Conservation (phyloP, 768 basidiomycete genomes). For the Phlebiopsis flavidoalba region DNA sequence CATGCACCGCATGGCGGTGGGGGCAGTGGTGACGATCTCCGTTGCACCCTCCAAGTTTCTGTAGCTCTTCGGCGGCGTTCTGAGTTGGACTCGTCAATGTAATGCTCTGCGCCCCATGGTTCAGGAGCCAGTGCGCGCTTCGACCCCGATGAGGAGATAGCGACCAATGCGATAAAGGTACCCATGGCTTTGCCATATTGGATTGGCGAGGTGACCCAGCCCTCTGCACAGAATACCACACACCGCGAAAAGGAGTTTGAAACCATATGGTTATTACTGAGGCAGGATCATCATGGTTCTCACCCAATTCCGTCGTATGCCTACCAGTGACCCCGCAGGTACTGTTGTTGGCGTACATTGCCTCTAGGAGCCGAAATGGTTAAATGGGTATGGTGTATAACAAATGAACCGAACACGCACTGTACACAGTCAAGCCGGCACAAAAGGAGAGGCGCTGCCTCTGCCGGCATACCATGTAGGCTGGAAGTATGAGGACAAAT, state of each 20-base stretch:
- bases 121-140: constrained; percentile 30
- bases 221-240: too few relatives aligned
- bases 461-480: constrained; percentile 20
- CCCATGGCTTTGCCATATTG: constrained; percentile 33
- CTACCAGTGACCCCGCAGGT: constrained; percentile 27
- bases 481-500: constrained; percentile 20
- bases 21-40: constrained; percentile 31
- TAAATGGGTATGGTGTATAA: neutral
- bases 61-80: constrained; percentile 25
- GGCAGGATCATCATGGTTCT: too few relatives aligned
- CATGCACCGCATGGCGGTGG: constrained; percentile 16
- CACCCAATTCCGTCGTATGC: constrained; percentile 34
- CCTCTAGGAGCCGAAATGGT: neutral
- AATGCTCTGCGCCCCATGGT: constrained; percentile 34
- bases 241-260: too few relatives aligned
- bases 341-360: neutral
- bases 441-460: constrained; percentile 28
- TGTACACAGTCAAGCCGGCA: constrained; percentile 34
- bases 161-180: constrained; percentile 24
- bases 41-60: constrained; percentile 34
- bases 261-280: too few relatives aligned
- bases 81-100: constrained; percentile 28
- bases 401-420: constrained; percentile 7
- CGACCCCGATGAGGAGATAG: constrained; percentile 24
- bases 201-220: constrained; percentile 31